Base-by-base conservation (phyloP, 2,329 filamentous ascomycete genomes). In the Moelleriella libera region DNA sequence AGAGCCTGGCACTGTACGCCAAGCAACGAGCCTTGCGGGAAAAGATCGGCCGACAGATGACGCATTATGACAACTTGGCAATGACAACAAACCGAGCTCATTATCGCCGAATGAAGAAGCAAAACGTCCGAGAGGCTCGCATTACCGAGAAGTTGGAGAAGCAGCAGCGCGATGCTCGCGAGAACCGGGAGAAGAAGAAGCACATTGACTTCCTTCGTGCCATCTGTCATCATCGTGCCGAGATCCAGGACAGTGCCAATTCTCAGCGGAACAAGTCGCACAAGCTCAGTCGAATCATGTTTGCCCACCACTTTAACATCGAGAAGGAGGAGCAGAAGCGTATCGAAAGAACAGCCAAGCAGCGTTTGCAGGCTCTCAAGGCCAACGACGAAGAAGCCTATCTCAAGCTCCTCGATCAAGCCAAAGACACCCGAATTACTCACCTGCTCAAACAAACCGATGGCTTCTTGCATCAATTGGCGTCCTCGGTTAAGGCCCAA, bases 291-390 rank as follows among this genome's bases (percentile, higher is more conserved):
- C 85, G 87, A 49, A 77, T 89, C 65, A 96, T 97, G 88, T 76
- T 85, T 53, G 69, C 76, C 49, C 89, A 95, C 51, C 92, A 98
- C 65, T 85, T 89, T 67, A 87, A 90, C 63, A 97, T 98, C 63
- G 92, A 98, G 65, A 95, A 95, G 69, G 92, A 98, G 72, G 92
- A 98, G 69, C 90, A 97, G 75, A 97, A 95, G 72, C 86, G 92
- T 52, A 85, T 98, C 55, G 92, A 98, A 70, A 80, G 92, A 53
- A 98, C 90, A 8, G 92, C 92, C 53, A 98, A 98, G 74, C 92
- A 98, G 67, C 92, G 92, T 96, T 82, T 98, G 54, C 90, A 97
- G 67, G 92, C 92, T 51, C 76, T 98, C 63, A 97, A 96, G 70
- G 90, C 92, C 58, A 94, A 98, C 80, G 92, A 98, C 65, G 92